Conservation (phyloP, 2,329 filamentous ascomycete genomes). For the Helotiales sp. region DNA sequence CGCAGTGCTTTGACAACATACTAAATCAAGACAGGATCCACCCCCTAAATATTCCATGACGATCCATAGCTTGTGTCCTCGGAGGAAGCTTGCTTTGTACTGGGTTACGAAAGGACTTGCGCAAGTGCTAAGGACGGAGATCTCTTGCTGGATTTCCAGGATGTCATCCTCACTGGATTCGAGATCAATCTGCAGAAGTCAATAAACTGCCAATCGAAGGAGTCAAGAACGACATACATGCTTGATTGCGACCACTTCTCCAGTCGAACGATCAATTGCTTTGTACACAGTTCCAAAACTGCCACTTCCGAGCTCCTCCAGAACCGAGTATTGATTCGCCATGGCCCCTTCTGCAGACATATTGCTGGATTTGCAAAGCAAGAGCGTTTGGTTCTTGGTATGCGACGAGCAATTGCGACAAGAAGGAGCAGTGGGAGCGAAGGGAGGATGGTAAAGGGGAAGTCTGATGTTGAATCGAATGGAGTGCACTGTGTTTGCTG, state of each 20-base stretch:
- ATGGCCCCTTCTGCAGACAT: slow-evolving; percentile 51
- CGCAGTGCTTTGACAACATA: slow-evolving; percentile 49
- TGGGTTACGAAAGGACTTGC: slow-evolving; percentile 92
- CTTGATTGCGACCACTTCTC: slow-evolving; percentile 95
- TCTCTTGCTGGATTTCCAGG: slow-evolving; percentile 96
- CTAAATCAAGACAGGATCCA: slow-evolving; percentile 91
- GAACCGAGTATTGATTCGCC: slow-evolving; percentile 87
- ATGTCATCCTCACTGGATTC: slow-evolving; percentile 99
- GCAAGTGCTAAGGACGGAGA: slow-evolving; percentile 92
- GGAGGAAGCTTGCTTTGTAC: slow-evolving; percentile 95
- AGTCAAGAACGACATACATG: slow-evolving; percentile 65
- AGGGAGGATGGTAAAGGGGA: background rate
- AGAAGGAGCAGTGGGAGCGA: slow-evolving; percentile 24
- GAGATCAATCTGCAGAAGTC: slow-evolving; percentile 81
- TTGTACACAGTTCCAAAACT: slow-evolving; percentile 98
- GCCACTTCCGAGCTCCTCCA: slow-evolving; percentile 77
- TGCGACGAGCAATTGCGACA: slow-evolving; percentile 25
- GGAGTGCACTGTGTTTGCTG: slow-evolving; percentile 13
- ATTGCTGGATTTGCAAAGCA: slow-evolving; percentile 27
- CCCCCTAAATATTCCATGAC: slow-evolving; percentile 98
- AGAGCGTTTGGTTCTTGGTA: slow-evolving; percentile 21
- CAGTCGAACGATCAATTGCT: slow-evolving; percentile 87
- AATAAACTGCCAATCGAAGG: slow-evolving; percentile 9
- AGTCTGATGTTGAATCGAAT: background rate
- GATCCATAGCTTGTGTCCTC: slow-evolving; percentile 97